Evolutionary conservation across 495 filamentous ascomycete genomes (phyloP).

Genomic region (Rhypophila decipiens): DNA sequence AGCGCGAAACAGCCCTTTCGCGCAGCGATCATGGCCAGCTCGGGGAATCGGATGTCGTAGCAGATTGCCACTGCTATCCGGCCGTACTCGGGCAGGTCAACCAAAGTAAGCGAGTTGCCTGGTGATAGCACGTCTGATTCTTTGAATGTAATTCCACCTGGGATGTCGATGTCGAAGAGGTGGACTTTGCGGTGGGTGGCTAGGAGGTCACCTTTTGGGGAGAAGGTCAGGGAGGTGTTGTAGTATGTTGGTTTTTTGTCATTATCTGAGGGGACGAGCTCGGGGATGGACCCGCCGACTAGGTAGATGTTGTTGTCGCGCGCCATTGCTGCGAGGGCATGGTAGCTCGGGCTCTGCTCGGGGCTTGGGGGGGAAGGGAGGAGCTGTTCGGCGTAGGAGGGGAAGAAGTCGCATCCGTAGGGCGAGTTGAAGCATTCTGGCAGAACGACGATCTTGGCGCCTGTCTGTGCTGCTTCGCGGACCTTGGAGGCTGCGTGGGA

Average conservation of each 20-base stretch:
- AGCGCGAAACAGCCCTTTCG: slow-evolving; percentile 67
- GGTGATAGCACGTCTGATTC: slow-evolving; percentile 85
- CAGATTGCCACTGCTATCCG: slow-evolving; percentile 83
- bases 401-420: slow-evolving; percentile 89
- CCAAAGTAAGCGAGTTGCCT: slow-evolving; percentile 70
- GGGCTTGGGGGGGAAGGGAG: slow-evolving; percentile 69
- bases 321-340: slow-evolving; percentile 75
- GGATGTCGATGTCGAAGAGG: slow-evolving; percentile 99
- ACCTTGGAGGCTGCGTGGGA: slow-evolving; percentile 73
- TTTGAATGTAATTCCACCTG: slow-evolving; percentile 83
- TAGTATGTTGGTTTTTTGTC: slow-evolving; percentile 60
- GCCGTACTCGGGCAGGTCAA: slow-evolving; percentile 82
- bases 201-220: slow-evolving; percentile 66
- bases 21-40: slow-evolving; percentile 85
- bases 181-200: slow-evolving; percentile 90
- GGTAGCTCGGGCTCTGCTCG: slow-evolving; percentile 70
- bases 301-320: slow-evolving; percentile 69
- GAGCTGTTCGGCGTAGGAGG: slow-evolving; percentile 82
- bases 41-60: slow-evolving; percentile 96
- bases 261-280: slow-evolving; percentile 34
- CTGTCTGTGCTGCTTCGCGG: slow-evolving; percentile 66
- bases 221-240: slow-evolving; percentile 85
- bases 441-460: slow-evolving; percentile 67
- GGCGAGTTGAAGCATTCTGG: slow-evolving; percentile 96
- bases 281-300: slow-evolving; percentile 89